These are phyloP conservation scores for Aspergillus piperis DNA, from an alignment of 2,329 filamentous ascomycete genomes.

Conservation along the genomic window DNA sequence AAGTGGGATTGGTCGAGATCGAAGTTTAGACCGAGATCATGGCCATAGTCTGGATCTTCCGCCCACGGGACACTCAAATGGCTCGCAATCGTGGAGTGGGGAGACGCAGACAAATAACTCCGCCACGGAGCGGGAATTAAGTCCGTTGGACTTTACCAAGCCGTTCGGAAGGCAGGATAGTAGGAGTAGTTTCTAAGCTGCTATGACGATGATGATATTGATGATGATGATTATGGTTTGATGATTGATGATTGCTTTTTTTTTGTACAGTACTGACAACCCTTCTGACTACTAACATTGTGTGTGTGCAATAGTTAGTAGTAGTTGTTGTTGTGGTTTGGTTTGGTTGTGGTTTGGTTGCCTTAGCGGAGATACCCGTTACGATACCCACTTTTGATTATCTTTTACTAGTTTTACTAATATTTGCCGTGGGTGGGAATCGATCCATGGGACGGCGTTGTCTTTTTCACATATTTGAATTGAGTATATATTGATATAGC, in stretches of 20 bases:
- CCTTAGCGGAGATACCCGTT: neutral
- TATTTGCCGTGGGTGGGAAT: neutral
- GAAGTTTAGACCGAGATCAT: no score
- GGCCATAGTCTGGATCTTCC: neutral
- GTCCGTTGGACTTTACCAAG: conserved; percentile 5
- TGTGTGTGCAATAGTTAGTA: no score
- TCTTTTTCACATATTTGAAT: no score
- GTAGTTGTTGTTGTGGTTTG: no score
- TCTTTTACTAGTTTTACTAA: no score
- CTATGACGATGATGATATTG: neutral
- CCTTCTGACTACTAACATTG: no score
- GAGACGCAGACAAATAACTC: conserved; percentile 29
- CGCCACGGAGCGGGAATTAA: conserved; percentile 1
- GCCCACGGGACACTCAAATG: conserved; percentile 26
- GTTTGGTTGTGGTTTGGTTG: neutral
- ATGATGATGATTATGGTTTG: neutral
- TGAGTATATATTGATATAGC: no score
- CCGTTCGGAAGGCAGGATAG: neutral
- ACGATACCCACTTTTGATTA: neutral
- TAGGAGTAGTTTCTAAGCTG: neutral
- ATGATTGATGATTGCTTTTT: neutral
- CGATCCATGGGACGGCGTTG: neutral
- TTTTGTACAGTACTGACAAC: neutral
- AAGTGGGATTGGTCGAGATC: no score
- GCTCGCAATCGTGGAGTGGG: conserved; percentile 33